Conservation (phyloP, 2,329 filamentous ascomycete species). For the Microsporum canis region DNA sequence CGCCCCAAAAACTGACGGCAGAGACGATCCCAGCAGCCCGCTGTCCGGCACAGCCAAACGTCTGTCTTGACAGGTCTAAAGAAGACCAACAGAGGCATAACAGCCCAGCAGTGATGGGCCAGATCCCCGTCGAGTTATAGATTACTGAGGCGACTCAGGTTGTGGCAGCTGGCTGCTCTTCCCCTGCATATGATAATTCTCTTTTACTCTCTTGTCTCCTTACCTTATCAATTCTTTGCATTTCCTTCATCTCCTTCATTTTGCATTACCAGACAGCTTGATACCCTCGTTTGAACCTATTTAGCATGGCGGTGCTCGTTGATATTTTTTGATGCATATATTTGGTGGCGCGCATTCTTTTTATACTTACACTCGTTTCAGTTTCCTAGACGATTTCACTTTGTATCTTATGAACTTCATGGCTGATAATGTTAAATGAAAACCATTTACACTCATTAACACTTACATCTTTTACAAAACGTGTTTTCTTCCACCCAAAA, state of each 20-base stretch:
- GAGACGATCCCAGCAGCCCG: neutral
- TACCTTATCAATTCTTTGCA: neutral
- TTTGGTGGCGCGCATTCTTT: neutral
- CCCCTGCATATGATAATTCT: neutral
- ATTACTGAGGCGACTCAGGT: neutral
- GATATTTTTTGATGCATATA: neutral
- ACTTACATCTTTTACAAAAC: neutral
- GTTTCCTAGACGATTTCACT: neutral
- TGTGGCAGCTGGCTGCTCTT: neutral
- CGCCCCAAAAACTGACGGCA: neutral
- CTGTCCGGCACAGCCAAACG: neutral
- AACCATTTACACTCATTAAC: neutral
- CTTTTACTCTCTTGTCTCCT: no score
- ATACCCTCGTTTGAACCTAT: neutral
- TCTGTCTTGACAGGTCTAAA: neutral
- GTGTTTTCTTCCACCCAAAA: no score
- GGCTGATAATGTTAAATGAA: neutral
- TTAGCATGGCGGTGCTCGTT: neutral
- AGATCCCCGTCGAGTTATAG: neutral
- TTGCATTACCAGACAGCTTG: neutral
- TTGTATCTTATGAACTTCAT: conserved; percentile 3
- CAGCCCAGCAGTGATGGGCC: neutral
- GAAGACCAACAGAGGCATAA: neutral
- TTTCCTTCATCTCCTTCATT: neutral
- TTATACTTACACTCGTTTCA: neutral